phyloP scores from a whole-genome alignment of 805 yeast genomes.

The Torulaspora quercuum region DNA sequence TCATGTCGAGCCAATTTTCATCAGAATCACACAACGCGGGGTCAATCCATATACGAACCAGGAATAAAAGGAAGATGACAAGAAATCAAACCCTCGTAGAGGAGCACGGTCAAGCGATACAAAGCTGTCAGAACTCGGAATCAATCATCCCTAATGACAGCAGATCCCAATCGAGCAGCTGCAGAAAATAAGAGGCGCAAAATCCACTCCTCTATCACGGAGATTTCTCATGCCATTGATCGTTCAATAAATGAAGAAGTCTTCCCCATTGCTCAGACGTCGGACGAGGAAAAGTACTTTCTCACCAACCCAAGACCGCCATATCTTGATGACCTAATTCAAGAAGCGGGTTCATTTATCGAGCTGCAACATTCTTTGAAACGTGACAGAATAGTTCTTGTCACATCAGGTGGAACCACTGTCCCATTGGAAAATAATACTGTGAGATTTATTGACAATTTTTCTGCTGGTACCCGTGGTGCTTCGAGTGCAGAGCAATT shows the following conservation, averaged over 20 bases:
- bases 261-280: constrained; percentile 67
- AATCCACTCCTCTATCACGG: constrained; percentile 68
- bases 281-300: constrained; percentile 77
- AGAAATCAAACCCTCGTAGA: too few relatives aligned
- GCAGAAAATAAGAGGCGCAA: constrained; percentile 11
- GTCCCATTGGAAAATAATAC: constrained; percentile 97
- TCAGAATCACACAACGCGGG: too few relatives aligned
- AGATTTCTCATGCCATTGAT: constrained; percentile 71
- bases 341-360: constrained; percentile 60
- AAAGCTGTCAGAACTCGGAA: not conserved
- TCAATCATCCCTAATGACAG: constrained; percentile 1
- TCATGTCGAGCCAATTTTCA: too few relatives aligned
- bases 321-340: constrained; percentile 61
- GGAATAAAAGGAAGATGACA: too few relatives aligned
- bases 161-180: not conserved
- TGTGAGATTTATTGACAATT: constrained; percentile 93
- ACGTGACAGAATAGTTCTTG: constrained; percentile 62
- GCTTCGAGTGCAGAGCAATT: constrained; percentile 94
- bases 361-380: constrained; percentile 45
- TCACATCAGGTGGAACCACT: constrained; percentile 96
- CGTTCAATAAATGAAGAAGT: constrained; percentile 56
- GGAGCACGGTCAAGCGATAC: too few relatives aligned
- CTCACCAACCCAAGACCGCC: constrained; percentile 66
- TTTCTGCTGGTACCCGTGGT: constrained; percentile 97
- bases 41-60: too few relatives aligned